A percentile compares a stretch with the other conserved stretches of the same genome.
Conservation (phyloP, 805 yeast genomes). For the Candida nitratophila region DNA sequence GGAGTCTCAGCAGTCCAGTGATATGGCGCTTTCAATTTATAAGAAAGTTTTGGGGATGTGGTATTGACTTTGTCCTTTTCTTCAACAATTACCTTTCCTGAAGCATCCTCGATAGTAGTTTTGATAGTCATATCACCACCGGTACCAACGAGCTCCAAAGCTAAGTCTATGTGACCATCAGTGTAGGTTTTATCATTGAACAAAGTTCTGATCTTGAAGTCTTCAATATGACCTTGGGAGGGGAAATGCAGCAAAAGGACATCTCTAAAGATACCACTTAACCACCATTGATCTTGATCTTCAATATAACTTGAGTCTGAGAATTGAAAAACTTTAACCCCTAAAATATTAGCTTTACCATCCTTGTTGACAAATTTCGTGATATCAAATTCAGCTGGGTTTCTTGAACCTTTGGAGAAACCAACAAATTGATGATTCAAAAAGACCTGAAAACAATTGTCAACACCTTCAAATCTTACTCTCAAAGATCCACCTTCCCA, state of each 20-base stretch:
- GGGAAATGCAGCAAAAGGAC: conserved; percentile 22
- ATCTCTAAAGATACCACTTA: conserved; percentile 32
- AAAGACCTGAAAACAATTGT: conserved; percentile 26
- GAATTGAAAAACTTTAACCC: conserved; percentile 27
- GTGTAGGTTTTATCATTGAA: conserved; percentile 9
- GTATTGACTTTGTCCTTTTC: background rate
- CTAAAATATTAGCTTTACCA: conserved; percentile 7
- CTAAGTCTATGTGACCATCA: conserved; percentile 2
- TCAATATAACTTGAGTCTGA: conserved; percentile 27
- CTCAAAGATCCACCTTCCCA: conserved; percentile 11
- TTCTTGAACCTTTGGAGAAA: conserved; percentile 26
- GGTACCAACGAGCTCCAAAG: background rate
- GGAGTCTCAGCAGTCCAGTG: conserved; percentile 31
- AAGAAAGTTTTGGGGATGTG: background rate
- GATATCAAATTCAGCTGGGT: conserved; percentile 27
- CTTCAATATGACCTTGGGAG: conserved; percentile 22
- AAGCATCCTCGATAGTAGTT: background rate
- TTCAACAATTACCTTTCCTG: background rate
- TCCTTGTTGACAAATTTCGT: conserved; percentile 6
- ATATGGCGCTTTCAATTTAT: conserved; percentile 8
- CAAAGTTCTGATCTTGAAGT: conserved; percentile 19
- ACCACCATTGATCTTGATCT: conserved; percentile 35
- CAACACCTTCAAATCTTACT: conserved; percentile 31
- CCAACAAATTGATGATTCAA: conserved; percentile 27
- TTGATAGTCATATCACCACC: background rate